Percentiles rank a stretch among this genome's conserved stretches.
phyloP scores from a whole-genome alignment of 306 rosid genomes.

The Quercus engelmannii region DNA sequence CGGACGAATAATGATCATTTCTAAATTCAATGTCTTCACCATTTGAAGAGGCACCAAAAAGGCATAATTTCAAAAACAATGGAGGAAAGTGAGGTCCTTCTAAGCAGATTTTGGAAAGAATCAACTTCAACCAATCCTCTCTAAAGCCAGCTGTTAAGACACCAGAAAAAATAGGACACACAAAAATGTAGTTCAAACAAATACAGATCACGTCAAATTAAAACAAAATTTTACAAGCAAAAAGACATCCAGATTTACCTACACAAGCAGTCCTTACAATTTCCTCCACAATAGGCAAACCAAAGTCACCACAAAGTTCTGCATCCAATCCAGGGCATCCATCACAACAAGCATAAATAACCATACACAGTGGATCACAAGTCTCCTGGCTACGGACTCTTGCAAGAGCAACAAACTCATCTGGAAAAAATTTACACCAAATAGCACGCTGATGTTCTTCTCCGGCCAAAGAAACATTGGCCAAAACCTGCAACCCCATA shows the following conservation, averaged over 20 bases:
- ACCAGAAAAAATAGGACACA: neutral
- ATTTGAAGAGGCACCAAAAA: slow-evolving; percentile 15
- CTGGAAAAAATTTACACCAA: slow-evolving; percentile 48
- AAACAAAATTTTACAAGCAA: neutral
- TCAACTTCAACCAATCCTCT: slow-evolving; percentile 72
- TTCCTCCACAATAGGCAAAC: slow-evolving; percentile 45
- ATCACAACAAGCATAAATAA: slow-evolving; percentile 54
- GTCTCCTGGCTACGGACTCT: slow-evolving; percentile 39
- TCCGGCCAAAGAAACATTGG: slow-evolving; percentile 79
- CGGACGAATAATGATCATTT: slow-evolving; percentile 30
- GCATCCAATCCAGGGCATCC: slow-evolving; percentile 40
- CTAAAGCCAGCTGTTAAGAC: slow-evolving; percentile 52
- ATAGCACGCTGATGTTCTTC: slow-evolving; percentile 48
- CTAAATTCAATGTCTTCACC: slow-evolving; percentile 20
- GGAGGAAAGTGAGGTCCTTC: slow-evolving; percentile 49
- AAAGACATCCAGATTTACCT: slow-evolving; percentile 29
- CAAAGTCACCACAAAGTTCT: slow-evolving; percentile 40
- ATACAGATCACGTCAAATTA: neutral
- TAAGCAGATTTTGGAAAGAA: slow-evolving; percentile 64
- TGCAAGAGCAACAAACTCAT: slow-evolving; percentile 44
- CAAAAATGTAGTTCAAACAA: slow-evolving; percentile 2
- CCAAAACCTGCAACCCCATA: slow-evolving; percentile 69
- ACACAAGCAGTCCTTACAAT: slow-evolving; percentile 49
- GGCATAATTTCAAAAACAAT: slow-evolving; percentile 37
- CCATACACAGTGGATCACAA: slow-evolving; percentile 70